These are phyloP conservation scores for Sporisorium exsertum DNA, from an alignment of 1,284 basidiomycete genomes.

Conservation along the genomic window DNA sequence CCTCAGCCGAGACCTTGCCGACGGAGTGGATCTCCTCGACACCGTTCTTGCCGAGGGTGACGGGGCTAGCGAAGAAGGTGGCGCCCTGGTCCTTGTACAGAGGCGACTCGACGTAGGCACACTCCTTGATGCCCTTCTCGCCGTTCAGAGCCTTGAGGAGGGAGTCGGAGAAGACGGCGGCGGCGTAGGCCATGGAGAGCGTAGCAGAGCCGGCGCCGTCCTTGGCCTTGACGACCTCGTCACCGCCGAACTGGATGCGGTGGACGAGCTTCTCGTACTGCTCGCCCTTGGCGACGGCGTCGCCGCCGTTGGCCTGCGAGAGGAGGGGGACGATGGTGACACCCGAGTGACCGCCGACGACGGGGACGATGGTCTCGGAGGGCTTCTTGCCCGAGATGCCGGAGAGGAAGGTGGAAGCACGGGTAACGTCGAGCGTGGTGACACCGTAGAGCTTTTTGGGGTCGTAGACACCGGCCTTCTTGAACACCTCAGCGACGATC, in stretches of 20 bases:
- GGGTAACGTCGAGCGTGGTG: slow-evolving; percentile 96
- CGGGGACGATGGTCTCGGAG: slow-evolving; percentile 83
- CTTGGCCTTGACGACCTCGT: slow-evolving; percentile 93
- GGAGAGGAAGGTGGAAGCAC: slow-evolving; percentile 89
- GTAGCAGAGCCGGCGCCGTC: slow-evolving; percentile 87
- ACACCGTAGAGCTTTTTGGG: slow-evolving; percentile 79
- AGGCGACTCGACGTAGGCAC: slow-evolving; percentile 84
- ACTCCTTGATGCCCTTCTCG: slow-evolving; percentile 85
- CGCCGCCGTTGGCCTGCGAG: slow-evolving; percentile 84
- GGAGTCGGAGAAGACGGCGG: slow-evolving; percentile 75
- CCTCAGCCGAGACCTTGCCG: slow-evolving; percentile 64
- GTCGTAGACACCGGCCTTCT: slow-evolving; percentile 94
- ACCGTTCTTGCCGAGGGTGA: slow-evolving; percentile 66
- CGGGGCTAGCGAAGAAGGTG: slow-evolving; percentile 70
- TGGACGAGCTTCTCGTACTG: slow-evolving; percentile 73
- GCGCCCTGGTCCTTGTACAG: slow-evolving; percentile 80
- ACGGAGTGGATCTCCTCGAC: slow-evolving; percentile 67
- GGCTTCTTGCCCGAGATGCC: slow-evolving; percentile 73
- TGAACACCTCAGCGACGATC: slow-evolving; percentile 91
- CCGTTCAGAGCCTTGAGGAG: slow-evolving; percentile 87
- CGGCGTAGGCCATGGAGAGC: slow-evolving; percentile 86
- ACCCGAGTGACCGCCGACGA: slow-evolving; percentile 96
- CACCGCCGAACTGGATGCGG: slow-evolving; percentile 95
- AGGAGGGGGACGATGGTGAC: slow-evolving; percentile 96
- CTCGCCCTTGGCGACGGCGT: slow-evolving; percentile 72